phyloP scores from a whole-genome alignment of 257 asterid genomes.

The Plantago ovata region DNA sequence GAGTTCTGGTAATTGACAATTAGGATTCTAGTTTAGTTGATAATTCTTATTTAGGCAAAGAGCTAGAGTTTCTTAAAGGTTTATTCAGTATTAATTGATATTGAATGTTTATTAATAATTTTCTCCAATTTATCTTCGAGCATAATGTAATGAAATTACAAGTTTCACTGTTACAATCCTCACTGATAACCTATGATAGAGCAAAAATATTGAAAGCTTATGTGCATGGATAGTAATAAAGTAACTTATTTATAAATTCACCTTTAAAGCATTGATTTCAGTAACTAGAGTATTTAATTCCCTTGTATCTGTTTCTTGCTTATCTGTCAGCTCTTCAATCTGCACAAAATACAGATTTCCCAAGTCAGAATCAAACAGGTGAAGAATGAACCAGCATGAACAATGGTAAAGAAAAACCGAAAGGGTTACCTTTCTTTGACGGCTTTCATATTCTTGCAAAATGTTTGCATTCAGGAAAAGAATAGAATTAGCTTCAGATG shows the following conservation, averaged over 20 bases:
- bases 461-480: conserved; percentile 77
- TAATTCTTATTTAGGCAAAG: too few species aligned
- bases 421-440: conserved; percentile 55
- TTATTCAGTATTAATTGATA: too few species aligned
- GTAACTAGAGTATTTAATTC: conserved; percentile 37
- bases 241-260: conserved; percentile 13
- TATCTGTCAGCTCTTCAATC: conserved; percentile 60
- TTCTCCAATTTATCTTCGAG: too few species aligned
- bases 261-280: conserved; percentile 77
- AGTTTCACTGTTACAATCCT: too few species aligned
- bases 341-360: conserved; percentile 34
- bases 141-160: too few species aligned
- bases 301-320: conserved; percentile 60
- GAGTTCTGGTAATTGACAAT: too few species aligned
- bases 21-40: too few species aligned
- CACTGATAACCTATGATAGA: too few species aligned
- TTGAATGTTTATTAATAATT: too few species aligned
- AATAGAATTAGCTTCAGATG: conserved; percentile 77
- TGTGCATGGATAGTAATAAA: too few species aligned
- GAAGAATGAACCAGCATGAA: conserved; percentile 14
- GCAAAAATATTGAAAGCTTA: too few species aligned
- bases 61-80: too few species aligned
- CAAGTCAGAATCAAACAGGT: not conserved
- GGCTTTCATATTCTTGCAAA: conserved; percentile 85
- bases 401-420: conserved; percentile 11